Base-by-base conservation (phyloP, 1,284 basidiomycete genomes). In the Rhodotorula glutinis region DNA sequence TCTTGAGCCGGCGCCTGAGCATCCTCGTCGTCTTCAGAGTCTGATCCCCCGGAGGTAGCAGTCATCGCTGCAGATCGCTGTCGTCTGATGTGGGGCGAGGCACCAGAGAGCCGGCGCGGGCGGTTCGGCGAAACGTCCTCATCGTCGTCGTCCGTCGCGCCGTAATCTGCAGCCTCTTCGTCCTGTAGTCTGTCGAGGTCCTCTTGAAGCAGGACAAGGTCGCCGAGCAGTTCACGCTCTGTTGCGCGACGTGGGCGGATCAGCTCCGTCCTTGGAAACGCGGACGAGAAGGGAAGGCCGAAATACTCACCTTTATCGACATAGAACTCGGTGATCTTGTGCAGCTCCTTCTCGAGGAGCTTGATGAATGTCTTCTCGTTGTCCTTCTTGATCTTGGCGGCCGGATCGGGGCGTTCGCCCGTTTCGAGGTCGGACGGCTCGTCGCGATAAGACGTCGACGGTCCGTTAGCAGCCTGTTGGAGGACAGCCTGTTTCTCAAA, bases 301-400 rank as follows among this genome's bases (percentile, higher is more conserved):
- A n/a, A 14, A 10, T 3, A 33, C 63, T 25, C 41, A 64, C 66
- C 66, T 78, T 93, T 91, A 11, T 81, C 76, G 64, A 85, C 83
- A 79, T 97, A 98, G 78, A 98, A 98, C 1, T 82, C 70, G 41
- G 82, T 82, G 29, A 98, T 88, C 83, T 95, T 98, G 76, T 83
- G 81, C 52, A 95, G 82, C 76, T 98, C 93, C 65, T 85, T 83
- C 78, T 96, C 89, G 43, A 97, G 83, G 0, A 93, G 82, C 0
- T 87, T 85, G 17, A 83, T 79, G 78, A 97, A 96, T 30, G 84
- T 40, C 79, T 77, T 33, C 79, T 78, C 21, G 74, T 70, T 59
- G 79, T 78, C 40, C 74, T 74, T 41, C 76, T 76, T 54, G 77
- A 75, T 52, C 27, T 40, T 23, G 41, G 14, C 52, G 8, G 27